Base-by-base conservation (phyloP, 768 basidiomycete genomes). In the Asterophora lycoperdoides region DNA sequence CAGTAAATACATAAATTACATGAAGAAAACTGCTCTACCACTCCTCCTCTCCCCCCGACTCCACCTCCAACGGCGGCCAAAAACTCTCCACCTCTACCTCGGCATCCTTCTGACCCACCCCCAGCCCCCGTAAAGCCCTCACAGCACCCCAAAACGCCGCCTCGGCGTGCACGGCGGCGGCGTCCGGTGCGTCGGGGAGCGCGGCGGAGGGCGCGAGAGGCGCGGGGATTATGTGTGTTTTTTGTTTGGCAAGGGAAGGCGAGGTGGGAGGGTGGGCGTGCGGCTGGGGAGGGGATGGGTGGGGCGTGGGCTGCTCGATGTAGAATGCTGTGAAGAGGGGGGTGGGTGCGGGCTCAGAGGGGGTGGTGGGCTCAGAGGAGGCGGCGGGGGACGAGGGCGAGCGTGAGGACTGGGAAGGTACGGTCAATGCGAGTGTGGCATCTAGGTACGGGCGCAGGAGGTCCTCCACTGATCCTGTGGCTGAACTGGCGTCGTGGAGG, bases 361-460 rank as follows among this genome's bases (percentile, higher is more conserved):
- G 20, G 35, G 13, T 17, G 49, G 40, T 4, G 32, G 34, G 5
- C 42, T 18, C 4, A 37, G 29, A 14, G 50, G 35, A 34, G 45
- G 26, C 13, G 19, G n/a, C 18, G 13, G 37, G 29, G 23, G 15
- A 37, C 6, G 33, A 2, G 52, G 35, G 46, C 44, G 9, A 42
- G n/a, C n/a, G n/a, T n/a, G n/a, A n/a, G n/a, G n/a, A n/a, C n/a
- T n/a, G n/a, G 3, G 46, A 9, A 23, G 33, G 35, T 23, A 26
- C 13, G 4, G 55, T 48, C 18, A 75, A 62, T 10, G 64, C 53
- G 14, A 84, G 65, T 1, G 76, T 60, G 1, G 72, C 73, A 35
- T 75, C 60, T 10, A 89, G 68, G 60, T 88, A 90, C 5, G 86
- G 84, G 43, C 58, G 64, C 6, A 83, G 68, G 13, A 79, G 60